Percentiles rank a stretch among this genome's conserved stretches.
phyloP scores from a whole-genome alignment of 768 basidiomycete genomes.

The Calocera cornea region DNA sequence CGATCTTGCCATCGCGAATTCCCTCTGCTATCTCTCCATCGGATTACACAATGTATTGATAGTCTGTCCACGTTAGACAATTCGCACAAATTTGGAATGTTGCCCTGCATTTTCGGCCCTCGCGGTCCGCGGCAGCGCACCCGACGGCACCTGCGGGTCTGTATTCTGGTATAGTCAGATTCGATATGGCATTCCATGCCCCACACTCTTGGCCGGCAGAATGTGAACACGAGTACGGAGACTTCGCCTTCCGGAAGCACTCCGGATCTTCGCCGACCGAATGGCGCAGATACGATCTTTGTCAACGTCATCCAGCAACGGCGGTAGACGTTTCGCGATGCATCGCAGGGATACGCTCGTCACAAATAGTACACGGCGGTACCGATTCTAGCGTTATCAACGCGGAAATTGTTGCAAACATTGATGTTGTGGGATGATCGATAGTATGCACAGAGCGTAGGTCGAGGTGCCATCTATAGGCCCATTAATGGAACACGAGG shows the following conservation, averaged over 20 bases:
- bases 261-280: background rate
- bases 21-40: background rate
- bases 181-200: background rate
- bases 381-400: background rate
- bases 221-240: background rate
- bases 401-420: background rate
- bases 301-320: background rate
- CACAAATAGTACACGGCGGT: background rate
- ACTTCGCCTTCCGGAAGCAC: background rate
- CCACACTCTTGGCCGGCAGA: conserved; percentile 1
- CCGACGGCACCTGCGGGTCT: background rate
- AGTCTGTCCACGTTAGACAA: background rate
- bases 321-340: background rate
- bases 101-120: background rate
- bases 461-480: background rate
- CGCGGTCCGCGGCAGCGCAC: background rate
- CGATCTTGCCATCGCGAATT: conserved; percentile 2
- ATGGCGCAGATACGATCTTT: background rate
- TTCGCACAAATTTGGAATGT: background rate
- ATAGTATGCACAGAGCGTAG: background rate
- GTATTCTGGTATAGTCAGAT: background rate
- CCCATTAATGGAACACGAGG: background rate
- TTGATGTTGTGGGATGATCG: background rate
- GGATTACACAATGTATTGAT: conserved; percentile 1
- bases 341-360: background rate